phyloP scores from a whole-genome alignment of 2,329 filamentous ascomycete genomes.

The Myriosclerotinia scirpicola region DNA sequence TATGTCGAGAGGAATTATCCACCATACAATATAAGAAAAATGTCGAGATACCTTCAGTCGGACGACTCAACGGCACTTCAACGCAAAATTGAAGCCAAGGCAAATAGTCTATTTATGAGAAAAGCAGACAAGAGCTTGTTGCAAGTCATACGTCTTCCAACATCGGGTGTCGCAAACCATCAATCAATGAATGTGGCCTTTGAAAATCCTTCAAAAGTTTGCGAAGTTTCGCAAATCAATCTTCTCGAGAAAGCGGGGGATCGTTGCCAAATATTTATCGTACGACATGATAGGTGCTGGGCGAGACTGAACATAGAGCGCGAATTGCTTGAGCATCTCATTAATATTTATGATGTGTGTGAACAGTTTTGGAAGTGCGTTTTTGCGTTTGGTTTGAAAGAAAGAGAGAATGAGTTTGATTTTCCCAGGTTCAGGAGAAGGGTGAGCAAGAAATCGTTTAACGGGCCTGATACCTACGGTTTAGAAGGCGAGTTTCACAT shows the following conservation, averaged over 20 bases:
- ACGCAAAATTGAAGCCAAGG: no score
- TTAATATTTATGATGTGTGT: conserved; percentile 25
- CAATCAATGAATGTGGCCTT: no score
- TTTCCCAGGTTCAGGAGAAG: conserved; percentile 28
- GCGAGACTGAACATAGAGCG: conserved; percentile 27
- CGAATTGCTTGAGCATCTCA: conserved; percentile 26
- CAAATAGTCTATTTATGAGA: no score
- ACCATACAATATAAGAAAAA: background rate
- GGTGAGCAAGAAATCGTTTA: background rate
- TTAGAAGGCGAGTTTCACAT: background rate
- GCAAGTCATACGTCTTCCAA: no score
- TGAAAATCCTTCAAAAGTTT: background rate
- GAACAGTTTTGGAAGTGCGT: conserved; percentile 30
- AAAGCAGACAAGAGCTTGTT: no score
- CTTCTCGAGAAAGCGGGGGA: background rate
- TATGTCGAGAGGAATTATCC: no score
- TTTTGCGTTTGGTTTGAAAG: conserved; percentile 32
- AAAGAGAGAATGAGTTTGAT: conserved; percentile 32
- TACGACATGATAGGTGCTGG: conserved; percentile 29
- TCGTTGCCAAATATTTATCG: conserved; percentile 27
- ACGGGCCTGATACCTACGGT: background rate
- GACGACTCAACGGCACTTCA: background rate
- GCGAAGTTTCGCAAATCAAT: background rate
- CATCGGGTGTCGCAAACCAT: background rate
- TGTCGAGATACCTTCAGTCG: background rate